Evolutionary conservation across 129 eudicot genomes (phyloP).

Genomic region (Centella asiatica): DNA sequence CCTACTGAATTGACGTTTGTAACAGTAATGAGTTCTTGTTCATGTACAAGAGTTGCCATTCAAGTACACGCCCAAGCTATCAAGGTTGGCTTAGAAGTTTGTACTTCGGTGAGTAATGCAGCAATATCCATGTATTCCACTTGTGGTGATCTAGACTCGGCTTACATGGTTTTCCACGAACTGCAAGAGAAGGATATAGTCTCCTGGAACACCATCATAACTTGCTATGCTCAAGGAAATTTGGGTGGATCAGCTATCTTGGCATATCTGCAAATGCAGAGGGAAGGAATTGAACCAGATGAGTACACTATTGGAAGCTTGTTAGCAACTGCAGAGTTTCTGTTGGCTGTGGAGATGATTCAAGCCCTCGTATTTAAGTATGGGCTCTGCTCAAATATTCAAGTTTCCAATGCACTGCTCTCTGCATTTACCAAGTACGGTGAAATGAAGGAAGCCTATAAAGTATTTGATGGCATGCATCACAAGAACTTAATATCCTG

Average conservation of each 20-base stretch:
- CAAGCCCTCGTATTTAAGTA: conserved; percentile 39
- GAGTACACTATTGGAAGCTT: conserved; percentile 81
- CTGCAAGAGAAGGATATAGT: conserved; percentile 53
- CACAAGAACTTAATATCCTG: conserved; percentile 61
- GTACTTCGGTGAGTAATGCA: conserved; percentile 62
- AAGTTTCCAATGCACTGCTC: conserved; percentile 70
- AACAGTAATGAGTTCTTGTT: conserved; percentile 59
- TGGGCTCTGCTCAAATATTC: conserved; percentile 43
- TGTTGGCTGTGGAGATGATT: conserved; percentile 38
- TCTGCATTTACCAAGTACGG: conserved; percentile 52
- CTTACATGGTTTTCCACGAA: conserved; percentile 27
- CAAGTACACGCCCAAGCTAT: conserved; percentile 63
- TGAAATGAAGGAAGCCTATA: conserved; percentile 35
- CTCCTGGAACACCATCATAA: conserved; percentile 74
- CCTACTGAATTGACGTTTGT: conserved; percentile 73
- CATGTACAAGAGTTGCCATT: conserved; percentile 16
- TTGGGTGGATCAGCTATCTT: conserved; percentile 26
- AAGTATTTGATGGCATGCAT: conserved; percentile 26
- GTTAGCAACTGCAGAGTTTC: conserved; percentile 37
- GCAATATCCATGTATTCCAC: conserved; percentile 58
- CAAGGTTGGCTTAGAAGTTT: conserved; percentile 40
- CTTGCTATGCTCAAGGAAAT: conserved; percentile 49
- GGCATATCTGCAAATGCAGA: conserved; percentile 56
- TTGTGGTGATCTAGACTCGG: conserved; percentile 35
- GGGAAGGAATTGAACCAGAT: conserved; percentile 52